Conservation (phyloP, 2,329 filamentous ascomycete genomes). For the Teratosphaeria gauchensis region DNA sequence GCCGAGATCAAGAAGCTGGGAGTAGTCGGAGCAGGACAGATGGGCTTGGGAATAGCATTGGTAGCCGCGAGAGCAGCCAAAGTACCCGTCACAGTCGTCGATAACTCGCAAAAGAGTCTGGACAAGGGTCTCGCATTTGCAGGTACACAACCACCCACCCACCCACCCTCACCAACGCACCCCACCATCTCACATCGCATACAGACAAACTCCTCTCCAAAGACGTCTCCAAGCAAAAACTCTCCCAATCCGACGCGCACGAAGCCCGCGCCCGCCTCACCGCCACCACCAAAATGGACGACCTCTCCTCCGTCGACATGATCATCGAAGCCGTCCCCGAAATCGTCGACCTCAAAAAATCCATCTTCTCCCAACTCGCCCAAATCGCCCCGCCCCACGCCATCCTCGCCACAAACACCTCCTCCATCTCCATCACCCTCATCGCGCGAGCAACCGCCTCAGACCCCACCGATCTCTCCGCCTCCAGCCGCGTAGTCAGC, state of each 20-base stretch:
- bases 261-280: conserved; percentile 59
- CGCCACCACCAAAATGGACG: conserved; percentile 63
- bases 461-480: conserved; percentile 69
- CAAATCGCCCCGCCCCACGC: conserved; percentile 73
- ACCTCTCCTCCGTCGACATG: conserved; percentile 79
- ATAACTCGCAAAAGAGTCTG: conserved; percentile 72
- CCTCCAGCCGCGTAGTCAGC: conserved; percentile 78
- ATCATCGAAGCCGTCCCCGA: conserved; percentile 90
- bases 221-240: conserved; percentile 77
- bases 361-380: conserved; percentile 75
- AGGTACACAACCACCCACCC: conserved; percentile 37
- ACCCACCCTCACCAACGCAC: background rate
- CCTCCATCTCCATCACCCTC: conserved; percentile 94
- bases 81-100: conserved; percentile 77
- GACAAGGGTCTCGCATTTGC: conserved; percentile 87
- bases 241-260: conserved; percentile 73
- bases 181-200: background rate
- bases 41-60: conserved; percentile 83
- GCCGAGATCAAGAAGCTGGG: conserved; percentile 78
- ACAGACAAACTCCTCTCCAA: conserved; percentile 86
- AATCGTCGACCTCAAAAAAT: conserved; percentile 15
- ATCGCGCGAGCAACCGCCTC: conserved; percentile 77
- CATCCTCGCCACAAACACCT: conserved; percentile 93
- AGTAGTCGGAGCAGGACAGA: conserved; percentile 77
- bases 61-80: conserved; percentile 79